Percentiles rank a stretch among this genome's conserved stretches.
These are phyloP conservation scores for Sporothrix pseudoabietina DNA, from an alignment of 2,329 filamentous ascomycete genomes.

Conservation along the genomic window DNA sequence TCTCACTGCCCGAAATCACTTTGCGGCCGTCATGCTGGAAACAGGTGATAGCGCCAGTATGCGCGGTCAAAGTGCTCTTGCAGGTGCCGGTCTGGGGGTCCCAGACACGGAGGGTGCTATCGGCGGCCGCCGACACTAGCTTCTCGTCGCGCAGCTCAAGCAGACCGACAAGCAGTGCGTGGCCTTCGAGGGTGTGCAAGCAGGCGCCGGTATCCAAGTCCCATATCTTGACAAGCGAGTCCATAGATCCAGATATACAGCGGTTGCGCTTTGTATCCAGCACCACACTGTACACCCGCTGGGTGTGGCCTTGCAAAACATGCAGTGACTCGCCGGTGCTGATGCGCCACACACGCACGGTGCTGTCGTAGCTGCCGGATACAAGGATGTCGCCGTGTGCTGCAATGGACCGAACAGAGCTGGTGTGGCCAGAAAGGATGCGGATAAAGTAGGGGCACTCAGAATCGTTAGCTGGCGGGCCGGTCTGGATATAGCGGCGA, in stretches of 20 bases:
- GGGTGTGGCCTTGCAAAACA: conserved; percentile 79
- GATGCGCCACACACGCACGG: conserved; percentile 94
- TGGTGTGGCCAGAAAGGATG: conserved; percentile 79
- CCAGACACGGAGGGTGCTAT: conserved; percentile 95
- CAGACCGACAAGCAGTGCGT: conserved; percentile 87
- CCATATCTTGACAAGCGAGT: conserved; percentile 97
- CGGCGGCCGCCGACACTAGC: conserved; percentile 91
- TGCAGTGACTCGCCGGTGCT: conserved; percentile 89
- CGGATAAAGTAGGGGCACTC: conserved; percentile 96
- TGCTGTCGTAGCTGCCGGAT: conserved; percentile 94
- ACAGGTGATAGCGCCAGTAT: conserved; percentile 96
- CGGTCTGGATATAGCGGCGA: conserved; percentile 75
- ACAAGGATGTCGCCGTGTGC: conserved; percentile 95
- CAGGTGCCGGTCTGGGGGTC: conserved; percentile 91
- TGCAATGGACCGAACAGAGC: conserved; percentile 94
- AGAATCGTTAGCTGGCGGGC: conserved; percentile 69
- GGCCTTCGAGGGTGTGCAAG: conserved; percentile 87
- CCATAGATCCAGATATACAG: conserved; percentile 98
- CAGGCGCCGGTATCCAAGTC: conserved; percentile 83
- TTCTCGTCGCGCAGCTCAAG: conserved; percentile 86
- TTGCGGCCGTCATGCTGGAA: conserved; percentile 98
- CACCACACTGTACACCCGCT: conserved; percentile 97
- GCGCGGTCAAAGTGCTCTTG: conserved; percentile 84
- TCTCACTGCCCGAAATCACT: conserved; percentile 93
- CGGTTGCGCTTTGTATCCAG: conserved; percentile 88